Evolutionary conservation across 768 basidiomycete species (phyloP).

Genomic region (Tulasnella sp.): DNA sequence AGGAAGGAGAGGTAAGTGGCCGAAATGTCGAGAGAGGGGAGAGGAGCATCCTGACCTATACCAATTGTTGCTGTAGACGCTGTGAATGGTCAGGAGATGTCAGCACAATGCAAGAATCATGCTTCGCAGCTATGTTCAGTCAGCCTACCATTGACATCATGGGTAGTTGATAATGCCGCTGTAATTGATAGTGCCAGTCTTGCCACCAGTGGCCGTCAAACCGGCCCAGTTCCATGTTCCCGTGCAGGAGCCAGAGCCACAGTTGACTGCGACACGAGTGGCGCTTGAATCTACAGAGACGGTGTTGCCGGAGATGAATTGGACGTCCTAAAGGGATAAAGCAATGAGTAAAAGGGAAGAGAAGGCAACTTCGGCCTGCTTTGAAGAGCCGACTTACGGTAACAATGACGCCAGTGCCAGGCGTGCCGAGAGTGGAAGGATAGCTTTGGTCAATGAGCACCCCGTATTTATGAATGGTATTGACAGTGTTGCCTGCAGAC

Average conservation of each 20-base stretch:
- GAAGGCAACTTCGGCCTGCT: too few relatives aligned
- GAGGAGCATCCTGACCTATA: not conserved
- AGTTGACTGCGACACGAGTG: constrained; percentile 46
- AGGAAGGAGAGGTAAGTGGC: not conserved
- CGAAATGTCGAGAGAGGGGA: not conserved
- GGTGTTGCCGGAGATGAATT: constrained; percentile 32
- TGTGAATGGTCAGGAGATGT: not conserved
- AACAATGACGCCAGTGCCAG: constrained; percentile 50
- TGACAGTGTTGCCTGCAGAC: constrained; percentile 43
- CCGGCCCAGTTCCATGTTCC: constrained; percentile 48
- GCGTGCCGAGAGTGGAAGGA: constrained; percentile 43
- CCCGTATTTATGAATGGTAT: constrained; percentile 36
- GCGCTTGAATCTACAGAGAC: constrained; percentile 41
- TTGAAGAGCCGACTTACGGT: constrained; percentile 36
- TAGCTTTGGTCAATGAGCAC: constrained; percentile 64
- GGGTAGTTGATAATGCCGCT: not conserved
- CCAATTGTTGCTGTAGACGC: not conserved
- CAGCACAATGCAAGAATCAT: not conserved
- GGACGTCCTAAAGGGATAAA: not conserved
- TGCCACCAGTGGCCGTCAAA: constrained; percentile 41
- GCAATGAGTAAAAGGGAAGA: not conserved
- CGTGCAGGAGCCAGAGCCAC: constrained; percentile 45
- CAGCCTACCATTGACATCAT: not conserved
- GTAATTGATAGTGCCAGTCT: constrained; percentile 35
- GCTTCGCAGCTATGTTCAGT: not conserved